Evolutionary conservation across 31 red algal species (phyloP).

Genomic region (Asparagopsis taxiformis): DNA sequence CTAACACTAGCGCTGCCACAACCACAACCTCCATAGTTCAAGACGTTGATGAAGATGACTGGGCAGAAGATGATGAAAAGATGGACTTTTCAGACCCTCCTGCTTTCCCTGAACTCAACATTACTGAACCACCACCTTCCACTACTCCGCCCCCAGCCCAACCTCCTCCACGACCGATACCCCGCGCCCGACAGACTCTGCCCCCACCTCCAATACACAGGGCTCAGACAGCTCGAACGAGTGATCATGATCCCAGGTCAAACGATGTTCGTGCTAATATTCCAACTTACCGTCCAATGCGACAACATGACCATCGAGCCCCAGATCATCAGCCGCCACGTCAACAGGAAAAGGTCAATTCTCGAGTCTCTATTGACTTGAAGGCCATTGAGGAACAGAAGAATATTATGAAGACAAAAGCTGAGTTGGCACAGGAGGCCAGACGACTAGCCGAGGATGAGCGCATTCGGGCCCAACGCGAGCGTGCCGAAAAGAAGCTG

Average conservation of each 20-base stretch:
- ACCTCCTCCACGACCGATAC: constrained; percentile 18
- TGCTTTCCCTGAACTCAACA: constrained; percentile 32
- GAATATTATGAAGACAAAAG: constrained; percentile 60
- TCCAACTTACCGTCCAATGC: background rate
- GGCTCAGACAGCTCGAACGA: constrained; percentile 12
- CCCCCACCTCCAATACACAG: constrained; percentile 56
- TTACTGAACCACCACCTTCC: constrained; percentile 6
- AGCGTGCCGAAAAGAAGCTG: constrained; percentile 53
- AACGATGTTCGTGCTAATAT: background rate
- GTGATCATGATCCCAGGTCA: background rate
- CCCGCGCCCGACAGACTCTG: constrained; percentile 8
- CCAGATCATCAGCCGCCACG: background rate
- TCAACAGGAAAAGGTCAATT: background rate
- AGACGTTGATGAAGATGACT: constrained; percentile 61
- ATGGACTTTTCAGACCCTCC: constrained; percentile 64
- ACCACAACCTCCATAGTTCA: too few species aligned
- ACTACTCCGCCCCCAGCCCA: background rate
- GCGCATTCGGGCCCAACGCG: constrained; percentile 38
- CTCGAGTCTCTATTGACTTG: constrained; percentile 13
- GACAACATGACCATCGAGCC: background rate
- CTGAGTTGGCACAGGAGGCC: constrained; percentile 58
- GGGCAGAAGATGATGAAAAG: constrained; percentile 57
- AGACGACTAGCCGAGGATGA: constrained; percentile 45
- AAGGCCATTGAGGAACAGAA: constrained; percentile 50
- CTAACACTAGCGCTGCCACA: background rate